These are phyloP conservation scores for Russula sp. DNA, from an alignment of 768 basidiomycete genomes.

Conservation along the genomic window DNA sequence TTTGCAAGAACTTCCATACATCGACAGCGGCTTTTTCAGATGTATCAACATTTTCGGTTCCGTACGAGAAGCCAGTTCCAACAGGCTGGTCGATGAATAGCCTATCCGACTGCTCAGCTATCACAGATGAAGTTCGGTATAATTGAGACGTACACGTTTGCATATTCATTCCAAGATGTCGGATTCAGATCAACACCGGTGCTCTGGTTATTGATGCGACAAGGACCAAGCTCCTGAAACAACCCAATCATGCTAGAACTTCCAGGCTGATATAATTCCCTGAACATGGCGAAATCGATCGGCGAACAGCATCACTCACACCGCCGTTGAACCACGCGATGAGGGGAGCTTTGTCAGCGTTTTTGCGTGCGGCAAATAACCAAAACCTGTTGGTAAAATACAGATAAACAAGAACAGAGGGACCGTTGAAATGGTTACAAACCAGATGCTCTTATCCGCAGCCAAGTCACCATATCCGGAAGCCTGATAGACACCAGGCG, in stretches of 20 bases:
- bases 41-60: conserved; percentile 48
- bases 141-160: too few relatives aligned
- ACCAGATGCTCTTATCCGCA: conserved; percentile 57
- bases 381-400: conserved; percentile 52
- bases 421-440: too few relatives aligned
- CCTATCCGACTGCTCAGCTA: conserved; percentile 19
- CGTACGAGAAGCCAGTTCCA: too few relatives aligned
- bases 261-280: conserved; percentile 36
- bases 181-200: conserved; percentile 50
- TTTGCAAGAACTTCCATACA: too few relatives aligned
- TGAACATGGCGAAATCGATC: neutral
- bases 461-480: conserved; percentile 64
- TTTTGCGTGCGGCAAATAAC: too few relatives aligned
- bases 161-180: conserved; percentile 60
- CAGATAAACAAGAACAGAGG: too few relatives aligned
- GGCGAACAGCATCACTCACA: conserved; percentile 31
- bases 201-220: conserved; percentile 62
- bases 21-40: conserved; percentile 43
- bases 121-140: neutral
- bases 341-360: too few relatives aligned
- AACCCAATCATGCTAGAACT: conserved; percentile 63
- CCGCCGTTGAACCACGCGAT: conserved; percentile 65
- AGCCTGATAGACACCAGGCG: conserved; percentile 57
- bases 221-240: conserved; percentile 86
- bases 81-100: conserved; percentile 65